These are phyloP conservation scores for Parastagonospora avenae DNA, from an alignment of 2,329 filamentous ascomycete species.

Conservation along the genomic window DNA sequence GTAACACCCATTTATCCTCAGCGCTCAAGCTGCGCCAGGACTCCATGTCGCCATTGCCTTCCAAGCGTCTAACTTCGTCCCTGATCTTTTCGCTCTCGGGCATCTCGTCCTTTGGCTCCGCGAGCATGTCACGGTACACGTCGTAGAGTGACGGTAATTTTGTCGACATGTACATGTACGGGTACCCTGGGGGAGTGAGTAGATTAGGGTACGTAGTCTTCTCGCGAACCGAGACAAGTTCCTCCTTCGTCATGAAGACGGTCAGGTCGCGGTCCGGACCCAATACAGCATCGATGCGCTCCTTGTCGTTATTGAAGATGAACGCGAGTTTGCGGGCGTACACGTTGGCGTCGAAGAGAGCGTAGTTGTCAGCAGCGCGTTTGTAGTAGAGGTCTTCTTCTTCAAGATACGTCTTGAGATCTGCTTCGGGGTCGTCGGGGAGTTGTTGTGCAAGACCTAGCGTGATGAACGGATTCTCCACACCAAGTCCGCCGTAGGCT, in stretches of 20 bases:
- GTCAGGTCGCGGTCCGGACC: slow-evolving; percentile 4
- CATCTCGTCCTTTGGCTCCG: slow-evolving; percentile 12
- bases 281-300: slow-evolving; percentile 11
- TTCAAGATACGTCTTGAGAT: slow-evolving; percentile 15
- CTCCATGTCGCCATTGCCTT: slow-evolving; percentile 10
- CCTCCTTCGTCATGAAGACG: slow-evolving; percentile 17
- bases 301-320: slow-evolving; percentile 21
- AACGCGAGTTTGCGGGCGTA: slow-evolving; percentile 13
- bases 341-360: slow-evolving; percentile 8
- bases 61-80: slow-evolving; percentile 10
- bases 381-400: slow-evolving; percentile 28
- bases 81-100: slow-evolving; percentile 6
- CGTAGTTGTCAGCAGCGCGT: slow-evolving; percentile 13
- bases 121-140: slow-evolving; percentile 17
- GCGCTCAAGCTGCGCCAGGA: slow-evolving; percentile 12
- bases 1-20: slow-evolving; percentile 33
- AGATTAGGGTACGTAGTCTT: slow-evolving; percentile 7
- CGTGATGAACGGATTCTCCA: slow-evolving; percentile 34
- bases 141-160: slow-evolving; percentile 5
- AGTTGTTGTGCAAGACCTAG: slow-evolving; percentile 25
- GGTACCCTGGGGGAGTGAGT: background rate
- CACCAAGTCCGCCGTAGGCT: slow-evolving; percentile 35
- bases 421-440: slow-evolving; percentile 3
- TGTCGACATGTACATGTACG: background rate
- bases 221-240: slow-evolving; percentile 23